Evolutionary conservation across 371 early-diverging fungal species (phyloP), one percentile per base, ranked within the genome.

Genomic region (Mucor saturninus): DNA sequence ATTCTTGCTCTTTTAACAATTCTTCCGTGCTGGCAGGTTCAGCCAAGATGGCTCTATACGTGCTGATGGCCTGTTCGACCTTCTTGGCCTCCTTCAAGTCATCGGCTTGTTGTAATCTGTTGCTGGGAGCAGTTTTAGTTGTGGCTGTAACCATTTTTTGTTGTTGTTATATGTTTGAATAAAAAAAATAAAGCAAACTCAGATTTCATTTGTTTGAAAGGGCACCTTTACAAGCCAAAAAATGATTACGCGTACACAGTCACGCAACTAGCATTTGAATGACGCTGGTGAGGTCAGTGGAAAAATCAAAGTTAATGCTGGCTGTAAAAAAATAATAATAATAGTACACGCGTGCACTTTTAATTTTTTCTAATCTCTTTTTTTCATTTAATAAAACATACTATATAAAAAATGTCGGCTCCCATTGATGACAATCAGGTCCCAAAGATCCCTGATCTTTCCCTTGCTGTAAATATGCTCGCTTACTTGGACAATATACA

Each of bases 371-470:
- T 45, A 32, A 39, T 50, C 37, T 35, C 29, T 51, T 59, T 54
- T 65, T 58, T 21, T 60, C 37, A 49, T 37, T 55, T 62, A 54
- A 52, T 7, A 48, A 42, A 45, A 39, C 43, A 35, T 11, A 8
- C 35, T 35, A 45, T 21, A 21, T 11, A 37, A 38, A 49, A 11
- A 50, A 66, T 70, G 67, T 62, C 69, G 9, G 61, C 58, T 15
- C 29, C 62, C 43, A 64, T 67, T 55, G 75, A 79, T 39, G 86
- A 86, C 51, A 84, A 86, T 62, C 79, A 83, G 61, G 77, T 90
- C 46, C 81, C 89, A 28, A 81, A 88, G 79, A 90, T 93, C 68
- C 95, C 95, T 66, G 86, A 92, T 77, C 84, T 93, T 45, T 83
- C 86, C 53, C 81, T 82, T 45, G 76, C 83, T 65, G 83, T 82